Conservation (phyloP, 1,284 basidiomycete genomes). For the Vanrija pseudolonga region DNA sequence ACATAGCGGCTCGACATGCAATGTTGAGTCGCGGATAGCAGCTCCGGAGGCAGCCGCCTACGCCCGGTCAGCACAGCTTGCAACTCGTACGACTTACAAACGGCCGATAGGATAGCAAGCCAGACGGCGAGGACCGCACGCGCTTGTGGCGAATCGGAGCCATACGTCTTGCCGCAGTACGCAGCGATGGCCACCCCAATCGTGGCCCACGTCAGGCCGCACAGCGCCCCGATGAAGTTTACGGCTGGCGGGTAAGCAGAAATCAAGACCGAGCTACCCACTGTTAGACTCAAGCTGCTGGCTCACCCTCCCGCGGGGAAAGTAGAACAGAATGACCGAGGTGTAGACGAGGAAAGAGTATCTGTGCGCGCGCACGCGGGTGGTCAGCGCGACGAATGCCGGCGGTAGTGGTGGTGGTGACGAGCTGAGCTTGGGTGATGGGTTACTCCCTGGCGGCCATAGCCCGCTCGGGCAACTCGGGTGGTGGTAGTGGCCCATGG, state of each 20-base stretch:
- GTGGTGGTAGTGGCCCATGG: neutral
- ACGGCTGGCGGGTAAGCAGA: constrained; percentile 1
- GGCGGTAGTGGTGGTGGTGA: too few relatives aligned
- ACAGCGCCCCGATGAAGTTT: constrained; percentile 26
- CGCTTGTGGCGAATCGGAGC: constrained; percentile 27
- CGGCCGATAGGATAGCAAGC: constrained; percentile 35
- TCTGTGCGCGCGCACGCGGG: constrained; percentile 13
- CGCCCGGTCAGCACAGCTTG: neutral
- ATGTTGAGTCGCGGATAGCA: constrained; percentile 37
- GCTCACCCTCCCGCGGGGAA: constrained; percentile 42
- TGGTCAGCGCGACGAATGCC: too few relatives aligned
- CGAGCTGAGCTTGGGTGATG: too few relatives aligned
- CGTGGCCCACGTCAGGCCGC: constrained; percentile 38
- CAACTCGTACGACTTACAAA: constrained; percentile 25
- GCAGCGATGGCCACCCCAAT: constrained; percentile 39
- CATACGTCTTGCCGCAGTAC: constrained; percentile 30
- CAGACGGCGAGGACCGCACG: constrained; percentile 38
- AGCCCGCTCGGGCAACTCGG: too few relatives aligned
- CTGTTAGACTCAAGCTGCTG: constrained; percentile 42
- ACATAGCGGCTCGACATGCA: constrained; percentile 41
- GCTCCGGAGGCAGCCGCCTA: constrained; percentile 43
- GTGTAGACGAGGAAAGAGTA: constrained; percentile 48
- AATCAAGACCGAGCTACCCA: constrained; percentile 11
- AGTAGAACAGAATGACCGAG: constrained; percentile 46
- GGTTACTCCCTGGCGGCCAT: too few relatives aligned